A percentile compares a stretch with the other conserved stretches of the same genome.
Conservation (phyloP, 2,329 filamentous ascomycete species). For the Hypoxylon sp. region DNA sequence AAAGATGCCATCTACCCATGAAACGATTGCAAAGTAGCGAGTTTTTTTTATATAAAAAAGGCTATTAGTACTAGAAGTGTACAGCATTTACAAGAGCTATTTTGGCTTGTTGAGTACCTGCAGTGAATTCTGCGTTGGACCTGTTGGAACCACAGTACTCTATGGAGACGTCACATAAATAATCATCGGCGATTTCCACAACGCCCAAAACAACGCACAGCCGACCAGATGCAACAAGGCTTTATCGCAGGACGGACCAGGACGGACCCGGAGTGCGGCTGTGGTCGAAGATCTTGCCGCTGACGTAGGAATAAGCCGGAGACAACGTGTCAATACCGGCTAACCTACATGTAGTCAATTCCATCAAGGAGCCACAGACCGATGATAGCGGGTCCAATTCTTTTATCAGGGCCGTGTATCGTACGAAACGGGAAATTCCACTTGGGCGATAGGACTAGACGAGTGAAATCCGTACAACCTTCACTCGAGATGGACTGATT, state of each 20-base stretch:
- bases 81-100: background rate
- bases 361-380: background rate
- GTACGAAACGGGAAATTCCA: background rate
- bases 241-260: slow-evolving; percentile 20
- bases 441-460: background rate
- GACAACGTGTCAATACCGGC: background rate
- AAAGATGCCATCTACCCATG: background rate
- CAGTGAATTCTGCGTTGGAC: background rate
- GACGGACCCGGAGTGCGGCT: slow-evolving; percentile 27
- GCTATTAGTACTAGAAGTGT: background rate
- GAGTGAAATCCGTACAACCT: background rate
- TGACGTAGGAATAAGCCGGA: slow-evolving; percentile 6
- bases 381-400: background rate
- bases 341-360: too few relatives aligned
- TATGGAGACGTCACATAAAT: slow-evolving; percentile 10
- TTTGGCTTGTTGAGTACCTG: background rate
- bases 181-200: slow-evolving; percentile 16
- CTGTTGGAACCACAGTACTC: background rate
- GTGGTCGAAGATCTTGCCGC: slow-evolving; percentile 33
- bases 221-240: slow-evolving; percentile 11
- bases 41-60: too few relatives aligned
- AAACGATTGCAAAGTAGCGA: background rate
- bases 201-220: background rate
- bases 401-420: background rate
- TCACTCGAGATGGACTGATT: background rate